Conservation (phyloP, 345 rosid genomes). For the Eucalyptus regnans region DNA sequence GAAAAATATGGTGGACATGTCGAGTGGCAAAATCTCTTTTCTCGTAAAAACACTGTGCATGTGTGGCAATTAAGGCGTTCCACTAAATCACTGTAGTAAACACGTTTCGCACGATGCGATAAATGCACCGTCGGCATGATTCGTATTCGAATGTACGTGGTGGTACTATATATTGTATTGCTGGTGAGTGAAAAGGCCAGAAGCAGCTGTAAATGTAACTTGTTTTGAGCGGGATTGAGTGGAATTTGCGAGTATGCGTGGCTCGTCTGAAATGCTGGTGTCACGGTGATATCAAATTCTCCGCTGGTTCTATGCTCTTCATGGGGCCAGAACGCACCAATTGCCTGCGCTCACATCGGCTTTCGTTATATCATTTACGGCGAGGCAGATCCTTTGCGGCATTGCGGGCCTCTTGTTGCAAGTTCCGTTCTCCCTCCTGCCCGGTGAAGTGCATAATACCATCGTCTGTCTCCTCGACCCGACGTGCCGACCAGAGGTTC, state of each 20-base stretch:
- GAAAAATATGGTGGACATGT: neutral
- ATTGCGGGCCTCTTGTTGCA: neutral
- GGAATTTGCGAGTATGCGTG: neutral
- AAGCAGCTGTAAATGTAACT: neutral
- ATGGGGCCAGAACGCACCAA: neutral
- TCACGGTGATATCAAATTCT: neutral
- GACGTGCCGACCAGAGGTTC: neutral
- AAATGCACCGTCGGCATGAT: neutral
- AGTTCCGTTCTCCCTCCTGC: neutral
- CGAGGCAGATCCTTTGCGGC: neutral
- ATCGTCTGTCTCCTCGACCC: accelerated
- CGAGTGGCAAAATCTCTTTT: neutral
- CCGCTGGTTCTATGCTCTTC: neutral
- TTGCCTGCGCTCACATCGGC: neutral
- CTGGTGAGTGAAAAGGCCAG: neutral
- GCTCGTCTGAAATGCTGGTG: neutral
- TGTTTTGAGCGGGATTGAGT: neutral
- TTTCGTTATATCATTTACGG: neutral
- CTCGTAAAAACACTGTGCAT: neutral
- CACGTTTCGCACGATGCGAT: neutral
- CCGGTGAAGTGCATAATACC: neutral
- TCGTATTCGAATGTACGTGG: neutral
- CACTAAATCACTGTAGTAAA: neutral
- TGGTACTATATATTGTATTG: neutral
- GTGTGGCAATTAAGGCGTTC: neutral